Evolutionary conservation across 202 grass and related monocot species (phyloP), one percentile per base, ranked within the genome.

Genomic region (Schoenoplectus triqueter): DNA sequence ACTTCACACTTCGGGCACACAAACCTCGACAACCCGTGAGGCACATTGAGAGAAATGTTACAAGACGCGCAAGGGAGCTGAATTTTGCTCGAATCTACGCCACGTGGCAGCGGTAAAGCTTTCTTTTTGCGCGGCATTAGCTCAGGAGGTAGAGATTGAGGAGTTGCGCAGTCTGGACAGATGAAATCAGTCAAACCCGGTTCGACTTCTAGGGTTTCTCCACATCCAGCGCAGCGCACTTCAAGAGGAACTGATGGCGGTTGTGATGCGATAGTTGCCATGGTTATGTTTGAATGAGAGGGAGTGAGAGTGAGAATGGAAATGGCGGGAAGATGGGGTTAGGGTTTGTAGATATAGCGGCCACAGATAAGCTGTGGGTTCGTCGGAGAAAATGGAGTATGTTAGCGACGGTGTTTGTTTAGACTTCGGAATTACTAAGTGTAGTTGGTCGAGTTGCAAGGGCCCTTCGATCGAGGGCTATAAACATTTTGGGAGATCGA

Each of bases 191-290:
- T 87, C 22, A 93, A 66, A 11, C 85, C 89, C n/a, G 66, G 80
- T 21, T 93, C 89, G 61, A 93, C 92, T 80, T 91, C 92, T 46
- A 93, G 73, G 50, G 89, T 91, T 74, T 87, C 85, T 22, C 78
- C 70, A 77, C 87, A 93, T 10, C 91, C 91, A 45, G 70, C 78
- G 64, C 89, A 91, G 8, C 78, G 56, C 74, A 93, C 91, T 81
- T 89, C 88, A 6, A 84, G 18, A 52, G 82, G 82, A 7, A 68
- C 75, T 15, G 44, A 20, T 41, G 46, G 75, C 4, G 51, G 6
- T 13, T 79, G 75, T 13, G 52, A 79, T 19, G 75, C 75, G 8
- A 79, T 7, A 3, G 75, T 60, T 3, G 52, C 75, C 75, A 79
- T 79, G 10, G 19, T 3, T 68, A 5, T 21, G 66, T 4, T 44